phyloP scores from a whole-genome alignment of 768 basidiomycete genomes.

The Myochromella boudieri region DNA sequence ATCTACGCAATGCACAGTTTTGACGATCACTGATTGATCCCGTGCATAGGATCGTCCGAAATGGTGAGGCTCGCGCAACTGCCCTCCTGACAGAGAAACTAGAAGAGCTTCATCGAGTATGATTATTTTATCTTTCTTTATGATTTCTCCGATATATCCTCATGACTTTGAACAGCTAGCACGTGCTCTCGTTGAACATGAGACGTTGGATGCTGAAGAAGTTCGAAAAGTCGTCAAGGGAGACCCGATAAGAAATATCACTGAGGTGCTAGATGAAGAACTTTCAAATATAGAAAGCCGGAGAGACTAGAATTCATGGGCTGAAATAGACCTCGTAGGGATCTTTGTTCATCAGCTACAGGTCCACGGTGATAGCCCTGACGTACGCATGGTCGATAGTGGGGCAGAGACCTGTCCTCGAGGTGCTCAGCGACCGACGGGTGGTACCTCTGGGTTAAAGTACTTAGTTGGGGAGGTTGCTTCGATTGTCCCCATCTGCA shows the following conservation, averaged over 20 bases:
- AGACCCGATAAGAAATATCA: slow-evolving; percentile 70
- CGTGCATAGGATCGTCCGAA: slow-evolving; percentile 57
- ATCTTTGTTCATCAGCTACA: no score
- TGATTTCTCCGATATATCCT: slow-evolving; percentile 8
- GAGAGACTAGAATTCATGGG: slow-evolving; percentile 12
- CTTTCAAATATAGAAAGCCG: slow-evolving; percentile 33
- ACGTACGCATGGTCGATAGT: no score
- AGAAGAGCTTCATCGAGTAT: slow-evolving; percentile 74
- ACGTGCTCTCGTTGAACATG: slow-evolving; percentile 89
- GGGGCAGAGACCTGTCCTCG: neutral
- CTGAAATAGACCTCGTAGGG: no score
- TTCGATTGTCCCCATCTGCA: neutral
- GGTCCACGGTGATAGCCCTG: no score
- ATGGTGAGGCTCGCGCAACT: slow-evolving; percentile 65
- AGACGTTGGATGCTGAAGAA: slow-evolving; percentile 87
- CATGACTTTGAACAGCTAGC: slow-evolving; percentile 59
- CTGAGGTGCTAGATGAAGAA: slow-evolving; percentile 65
- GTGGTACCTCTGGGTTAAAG: no score
- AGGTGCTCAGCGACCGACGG: neutral
- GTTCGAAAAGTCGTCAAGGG: slow-evolving; percentile 85
- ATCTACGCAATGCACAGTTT: neutral
- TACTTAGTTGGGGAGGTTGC: no score
- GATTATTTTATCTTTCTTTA: slow-evolving; percentile 22
- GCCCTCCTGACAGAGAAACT: slow-evolving; percentile 63
- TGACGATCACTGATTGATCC: slow-evolving; percentile 11